phyloP scores from a whole-genome alignment of 129 eudicot species.

The Escallonia herrerae region DNA sequence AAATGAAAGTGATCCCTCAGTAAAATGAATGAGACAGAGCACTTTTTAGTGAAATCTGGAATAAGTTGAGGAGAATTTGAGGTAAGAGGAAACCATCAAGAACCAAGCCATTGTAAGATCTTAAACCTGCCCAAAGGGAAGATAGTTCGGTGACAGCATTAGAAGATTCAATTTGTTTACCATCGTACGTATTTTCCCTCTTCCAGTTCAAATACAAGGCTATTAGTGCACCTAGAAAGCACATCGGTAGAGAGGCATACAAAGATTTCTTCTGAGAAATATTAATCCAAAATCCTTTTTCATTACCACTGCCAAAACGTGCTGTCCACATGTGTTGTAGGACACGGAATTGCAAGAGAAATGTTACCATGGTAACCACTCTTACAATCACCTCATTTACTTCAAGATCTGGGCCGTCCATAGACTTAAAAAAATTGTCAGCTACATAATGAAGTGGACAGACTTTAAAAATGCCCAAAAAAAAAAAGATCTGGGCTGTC shows the following conservation, averaged over 20 bases:
- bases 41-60: constrained; percentile 38
- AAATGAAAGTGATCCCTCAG: constrained; percentile 56
- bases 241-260: constrained; percentile 26
- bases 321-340: constrained; percentile 58
- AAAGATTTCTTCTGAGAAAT: constrained; percentile 41
- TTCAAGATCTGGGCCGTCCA: too few relatives aligned
- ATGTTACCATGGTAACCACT: constrained; percentile 60
- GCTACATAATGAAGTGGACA: too few relatives aligned
- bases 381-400: constrained; percentile 57
- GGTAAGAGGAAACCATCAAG: constrained; percentile 76
- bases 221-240: constrained; percentile 36
- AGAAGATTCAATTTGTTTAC: too few relatives aligned
- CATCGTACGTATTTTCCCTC: constrained; percentile 9
- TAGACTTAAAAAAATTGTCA: too few relatives aligned
- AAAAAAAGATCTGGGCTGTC: too few relatives aligned
- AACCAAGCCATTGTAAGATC: constrained; percentile 59
- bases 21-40: constrained; percentile 43
- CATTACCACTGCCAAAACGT: constrained; percentile 15
- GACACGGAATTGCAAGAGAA: constrained; percentile 48
- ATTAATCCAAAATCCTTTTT: constrained; percentile 26
- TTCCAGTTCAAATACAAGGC: constrained; percentile 30
- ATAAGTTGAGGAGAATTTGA: constrained; percentile 54
- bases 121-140: constrained; percentile 41
- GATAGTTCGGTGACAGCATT: not conserved
- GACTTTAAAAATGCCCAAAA: too few relatives aligned